Conservation (phyloP, 805 yeast genomes). For the Metschnikowia colocasiae region DNA sequence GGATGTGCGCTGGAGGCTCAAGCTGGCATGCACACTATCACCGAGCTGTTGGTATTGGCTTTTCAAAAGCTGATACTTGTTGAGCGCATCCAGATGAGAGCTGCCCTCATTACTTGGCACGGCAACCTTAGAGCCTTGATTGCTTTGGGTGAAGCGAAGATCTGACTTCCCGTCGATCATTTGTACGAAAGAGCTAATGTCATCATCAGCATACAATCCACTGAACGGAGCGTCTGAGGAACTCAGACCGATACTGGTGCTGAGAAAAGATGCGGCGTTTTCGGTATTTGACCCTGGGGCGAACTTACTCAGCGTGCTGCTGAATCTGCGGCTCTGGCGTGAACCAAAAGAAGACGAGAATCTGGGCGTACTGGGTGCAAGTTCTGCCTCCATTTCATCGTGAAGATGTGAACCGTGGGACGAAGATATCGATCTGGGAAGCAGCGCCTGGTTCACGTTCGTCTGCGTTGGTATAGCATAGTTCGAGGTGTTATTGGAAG, state of each 20-base stretch:
- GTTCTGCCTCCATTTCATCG: slow-evolving; percentile 29
- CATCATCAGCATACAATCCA: slow-evolving; percentile 52
- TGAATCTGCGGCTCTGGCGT: slow-evolving; percentile 50
- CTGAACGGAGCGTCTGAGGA: slow-evolving; percentile 34
- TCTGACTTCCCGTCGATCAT: slow-evolving; percentile 65
- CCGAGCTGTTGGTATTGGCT: slow-evolving; percentile 52
- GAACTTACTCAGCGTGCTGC: slow-evolving; percentile 25
- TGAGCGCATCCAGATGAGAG: slow-evolving; percentile 43
- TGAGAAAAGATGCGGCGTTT: slow-evolving; percentile 23
- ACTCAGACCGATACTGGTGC: slow-evolving; percentile 37
- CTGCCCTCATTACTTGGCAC: slow-evolving; percentile 19
- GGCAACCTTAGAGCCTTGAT: slow-evolving; percentile 14
- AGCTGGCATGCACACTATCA: slow-evolving; percentile 53
- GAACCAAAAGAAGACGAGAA: slow-evolving; percentile 73
- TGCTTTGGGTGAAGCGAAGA: slow-evolving; percentile 33
- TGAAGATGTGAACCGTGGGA: slow-evolving; percentile 36
- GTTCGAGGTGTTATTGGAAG: slow-evolving; percentile 27
- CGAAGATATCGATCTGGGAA: slow-evolving; percentile 38
- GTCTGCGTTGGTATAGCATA: slow-evolving; percentile 20
- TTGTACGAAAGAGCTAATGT: slow-evolving; percentile 65
- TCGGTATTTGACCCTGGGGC: slow-evolving; percentile 21
- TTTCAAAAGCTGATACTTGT: slow-evolving; percentile 49
- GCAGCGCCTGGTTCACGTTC: slow-evolving; percentile 17
- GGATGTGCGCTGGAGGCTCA: slow-evolving; percentile 28
- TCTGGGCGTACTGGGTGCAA: slow-evolving; percentile 46